Evolutionary conservation across 2,329 filamentous ascomycete species (phyloP).

Genomic region (Stemphylium vesicarium): DNA sequence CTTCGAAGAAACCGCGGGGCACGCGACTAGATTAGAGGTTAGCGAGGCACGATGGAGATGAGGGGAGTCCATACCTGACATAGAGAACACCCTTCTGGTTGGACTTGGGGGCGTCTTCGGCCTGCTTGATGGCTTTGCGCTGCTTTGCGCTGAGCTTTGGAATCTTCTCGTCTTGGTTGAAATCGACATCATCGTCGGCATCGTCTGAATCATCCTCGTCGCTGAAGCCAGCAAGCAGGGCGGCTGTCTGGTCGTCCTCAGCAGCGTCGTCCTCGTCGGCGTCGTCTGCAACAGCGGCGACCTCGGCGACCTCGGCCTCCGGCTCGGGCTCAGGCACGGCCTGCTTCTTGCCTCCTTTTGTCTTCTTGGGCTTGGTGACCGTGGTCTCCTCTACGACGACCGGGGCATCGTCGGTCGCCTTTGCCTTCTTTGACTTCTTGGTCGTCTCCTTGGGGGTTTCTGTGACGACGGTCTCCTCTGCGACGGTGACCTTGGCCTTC

Average conservation of each 20-base stretch:
- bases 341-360: conserved; percentile 21
- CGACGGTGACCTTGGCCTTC: conserved; percentile 20
- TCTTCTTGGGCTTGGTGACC: conserved; percentile 27
- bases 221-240: conserved; percentile 59
- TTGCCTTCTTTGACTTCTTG: conserved; percentile 31
- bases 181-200: conserved; percentile 41
- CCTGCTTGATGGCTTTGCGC: conserved; percentile 56
- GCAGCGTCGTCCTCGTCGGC: conserved; percentile 26
- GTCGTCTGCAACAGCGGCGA: conserved; percentile 17
- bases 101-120: conserved; percentile 58
- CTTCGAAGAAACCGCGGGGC: conserved; percentile 95
- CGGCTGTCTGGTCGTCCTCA: conserved; percentile 58
- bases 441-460: conserved; percentile 13
- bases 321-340: conserved; percentile 17
- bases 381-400: conserved; percentile 18
- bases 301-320: conserved; percentile 26
- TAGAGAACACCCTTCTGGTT: conserved; percentile 81
- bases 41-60: not conserved
- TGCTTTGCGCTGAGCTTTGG: conserved; percentile 36
- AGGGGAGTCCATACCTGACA: conserved; percentile 64
- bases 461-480: conserved; percentile 15
- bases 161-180: conserved; percentile 47
- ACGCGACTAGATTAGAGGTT: conserved; percentile 65
- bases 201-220: conserved; percentile 51
- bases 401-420: conserved; percentile 20